Base-by-base conservation (phyloP, 306 rosid species). In the Senna siamea region DNA sequence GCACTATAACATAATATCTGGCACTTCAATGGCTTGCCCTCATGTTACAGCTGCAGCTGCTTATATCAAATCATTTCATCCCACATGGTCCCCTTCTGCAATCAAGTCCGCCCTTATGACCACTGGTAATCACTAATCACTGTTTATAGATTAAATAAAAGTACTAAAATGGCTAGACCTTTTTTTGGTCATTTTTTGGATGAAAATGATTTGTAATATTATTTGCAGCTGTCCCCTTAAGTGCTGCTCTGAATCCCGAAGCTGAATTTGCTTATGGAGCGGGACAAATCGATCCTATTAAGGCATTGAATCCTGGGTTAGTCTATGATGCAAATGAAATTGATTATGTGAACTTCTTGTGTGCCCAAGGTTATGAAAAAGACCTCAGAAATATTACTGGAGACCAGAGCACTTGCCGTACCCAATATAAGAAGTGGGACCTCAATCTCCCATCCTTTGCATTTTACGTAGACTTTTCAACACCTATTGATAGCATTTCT, bases 11-110 rank as follows among this genome's bases (percentile, higher is more conserved):
- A 12, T 84, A 8, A 2, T 7, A 0, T 74, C 82, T 0, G 88
- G 88, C 26, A 81, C 89, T 41, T 88, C 92, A 74, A 83, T 88
- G 92, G 77, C 92, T 0, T 85, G 88, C 15, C 92, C 85, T 43
- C 92, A 88, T 79, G 85, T 63, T 5, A 3, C 84, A 0, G 86
- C 51, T 0, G 78, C 51, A 1, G 92, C 89, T 7, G 87, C 89
- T 12, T 85, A 79, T 6, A 64, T 88, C 58, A n/a, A n/a, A n/a
- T n/a, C n/a, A n/a, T n/a, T n/a, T n/a, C n/a, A n/a, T n/a, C n/a
- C n/a, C n/a, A n/a, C n/a, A n/a, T n/a, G n/a, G n/a, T n/a, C n/a
- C n/a, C n/a, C n/a, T n/a, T n/a, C n/a, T n/a, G n/a, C n/a, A n/a
- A n/a, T n/a, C n/a, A n/a, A n/a, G n/a, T n/a, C n/a, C n/a, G n/a